These are phyloP conservation scores for Calonectria hongkongensis DNA, from an alignment of 2,329 filamentous ascomycete species.

Conservation along the genomic window DNA sequence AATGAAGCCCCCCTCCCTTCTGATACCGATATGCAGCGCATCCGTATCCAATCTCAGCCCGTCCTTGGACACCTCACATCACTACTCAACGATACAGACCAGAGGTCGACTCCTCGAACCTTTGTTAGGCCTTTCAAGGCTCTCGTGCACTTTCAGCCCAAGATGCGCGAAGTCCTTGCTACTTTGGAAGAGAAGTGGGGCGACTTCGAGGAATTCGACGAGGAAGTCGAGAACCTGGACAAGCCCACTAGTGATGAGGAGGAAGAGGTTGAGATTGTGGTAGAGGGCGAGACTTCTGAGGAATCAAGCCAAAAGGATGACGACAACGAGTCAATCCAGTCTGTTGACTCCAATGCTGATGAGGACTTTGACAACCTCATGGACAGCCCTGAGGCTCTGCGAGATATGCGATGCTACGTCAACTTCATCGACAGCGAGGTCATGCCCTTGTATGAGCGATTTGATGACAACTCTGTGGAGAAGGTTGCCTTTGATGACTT, in stretches of 20 bases:
- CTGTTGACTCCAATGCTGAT: constrained; percentile 61
- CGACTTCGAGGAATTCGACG: constrained; percentile 58
- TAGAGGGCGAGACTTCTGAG: constrained; percentile 40
- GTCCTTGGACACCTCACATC: constrained; percentile 62
- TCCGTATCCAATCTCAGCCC: constrained; percentile 65
- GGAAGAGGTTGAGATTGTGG: constrained; percentile 57
- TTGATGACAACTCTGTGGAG: constrained; percentile 53
- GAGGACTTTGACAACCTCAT: constrained; percentile 60
- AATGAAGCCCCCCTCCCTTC: constrained; percentile 47
- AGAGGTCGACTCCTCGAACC: constrained; percentile 60
- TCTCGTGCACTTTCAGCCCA: constrained; percentile 63
- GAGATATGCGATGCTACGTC: constrained; percentile 66
- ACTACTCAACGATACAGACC: constrained; percentile 60
- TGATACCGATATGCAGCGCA: constrained; percentile 58
- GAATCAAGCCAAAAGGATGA: constrained; percentile 49
- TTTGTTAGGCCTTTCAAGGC: constrained; percentile 65
- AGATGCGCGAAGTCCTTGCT: constrained; percentile 62
- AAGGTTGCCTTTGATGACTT: constrained; percentile 64
- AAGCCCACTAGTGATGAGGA: constrained; percentile 46
- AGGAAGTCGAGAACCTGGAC: constrained; percentile 51
- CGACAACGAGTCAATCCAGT: constrained; percentile 58
- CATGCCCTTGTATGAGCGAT: constrained; percentile 59
- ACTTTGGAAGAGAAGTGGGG: constrained; percentile 65
- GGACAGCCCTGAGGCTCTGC: constrained; percentile 62
- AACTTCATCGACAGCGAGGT: constrained; percentile 66